phyloP scores from a whole-genome alignment of 257 asterid genomes.

The Capsicum pubescens region DNA sequence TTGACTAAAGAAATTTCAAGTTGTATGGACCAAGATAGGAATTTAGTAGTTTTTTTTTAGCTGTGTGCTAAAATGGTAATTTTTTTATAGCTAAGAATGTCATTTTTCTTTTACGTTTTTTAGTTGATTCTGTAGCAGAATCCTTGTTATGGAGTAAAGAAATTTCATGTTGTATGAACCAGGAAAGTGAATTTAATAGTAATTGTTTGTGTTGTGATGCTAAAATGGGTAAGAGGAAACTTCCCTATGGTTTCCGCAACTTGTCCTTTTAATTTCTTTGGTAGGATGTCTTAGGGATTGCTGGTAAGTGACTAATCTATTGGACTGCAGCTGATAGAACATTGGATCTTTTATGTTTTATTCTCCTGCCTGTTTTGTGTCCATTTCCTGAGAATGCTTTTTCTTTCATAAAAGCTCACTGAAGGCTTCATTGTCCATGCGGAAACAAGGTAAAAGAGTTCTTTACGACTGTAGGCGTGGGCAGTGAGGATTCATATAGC shows the following conservation, averaged over 20 bases:
- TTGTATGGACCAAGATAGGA: too few species aligned
- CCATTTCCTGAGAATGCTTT: slow-evolving; percentile 14
- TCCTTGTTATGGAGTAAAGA: too few species aligned
- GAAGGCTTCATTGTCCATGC: background rate
- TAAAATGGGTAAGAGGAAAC: slow-evolving; percentile 1
- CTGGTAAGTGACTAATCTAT: slow-evolving; percentile 7
- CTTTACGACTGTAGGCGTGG: background rate
- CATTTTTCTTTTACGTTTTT: too few species aligned
- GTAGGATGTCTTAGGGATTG: slow-evolving; percentile 8
- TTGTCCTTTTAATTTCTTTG: slow-evolving; percentile 6
- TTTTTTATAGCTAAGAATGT: too few species aligned
- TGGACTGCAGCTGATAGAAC: background rate
- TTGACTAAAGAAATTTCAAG: too few species aligned
- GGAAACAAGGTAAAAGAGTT: slow-evolving; percentile 14
- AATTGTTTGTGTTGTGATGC: too few species aligned
- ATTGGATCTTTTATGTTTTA: slow-evolving; percentile 20
- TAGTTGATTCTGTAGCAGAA: too few species aligned
- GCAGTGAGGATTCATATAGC: slow-evolving; percentile 13
- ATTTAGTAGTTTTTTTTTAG: too few species aligned
- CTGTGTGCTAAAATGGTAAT: too few species aligned
- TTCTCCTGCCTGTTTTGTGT: background rate
- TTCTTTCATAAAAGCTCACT: slow-evolving; percentile 10
- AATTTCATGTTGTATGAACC: too few species aligned
- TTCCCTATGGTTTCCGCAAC: background rate
- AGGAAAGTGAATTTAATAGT: too few species aligned